Percentiles rank a stretch among this genome's conserved stretches.
These are phyloP conservation scores for Moniliophthora roreri DNA, from an alignment of 1,284 basidiomycete species.

Conservation along the genomic window DNA sequence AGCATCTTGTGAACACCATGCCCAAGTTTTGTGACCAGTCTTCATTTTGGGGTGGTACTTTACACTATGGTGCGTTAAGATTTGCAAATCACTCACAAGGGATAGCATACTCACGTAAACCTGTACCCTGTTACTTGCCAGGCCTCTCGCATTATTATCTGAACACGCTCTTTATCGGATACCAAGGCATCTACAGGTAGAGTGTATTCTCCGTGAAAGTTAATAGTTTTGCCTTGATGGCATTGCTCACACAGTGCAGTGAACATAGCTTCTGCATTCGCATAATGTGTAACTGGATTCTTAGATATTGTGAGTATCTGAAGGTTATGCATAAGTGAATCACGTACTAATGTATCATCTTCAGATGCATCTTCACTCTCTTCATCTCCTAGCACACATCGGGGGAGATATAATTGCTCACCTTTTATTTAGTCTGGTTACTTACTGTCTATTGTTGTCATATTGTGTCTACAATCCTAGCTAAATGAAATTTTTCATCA, in stretches of 20 bases:
- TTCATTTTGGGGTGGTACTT: not conserved
- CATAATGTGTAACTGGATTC: too few species aligned
- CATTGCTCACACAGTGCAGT: not conserved
- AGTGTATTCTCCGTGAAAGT: slow-evolving; percentile 15
- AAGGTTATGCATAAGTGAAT: too few species aligned
- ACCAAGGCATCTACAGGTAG: slow-evolving; percentile 16
- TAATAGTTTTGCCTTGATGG: not conserved
- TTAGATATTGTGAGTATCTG: too few species aligned
- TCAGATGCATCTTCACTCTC: too few species aligned
- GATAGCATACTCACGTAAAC: slow-evolving; percentile 19
- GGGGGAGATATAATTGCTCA: too few species aligned
- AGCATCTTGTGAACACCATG: too few species aligned
- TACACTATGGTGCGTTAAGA: not conserved
- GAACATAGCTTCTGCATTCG: not conserved
- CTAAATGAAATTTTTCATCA: too few species aligned
- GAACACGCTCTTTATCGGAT: slow-evolving; percentile 15
- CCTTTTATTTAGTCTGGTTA: too few species aligned
- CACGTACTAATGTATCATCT: too few species aligned
- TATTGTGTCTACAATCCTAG: too few species aligned
- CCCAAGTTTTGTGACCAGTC: not conserved
- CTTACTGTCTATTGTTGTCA: too few species aligned
- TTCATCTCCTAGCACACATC: too few species aligned
- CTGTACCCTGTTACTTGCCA: slow-evolving; percentile 22
- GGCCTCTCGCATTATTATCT: slow-evolving; percentile 18
- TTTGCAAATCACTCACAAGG: not conserved